phyloP scores from a whole-genome alignment of 2,329 filamentous ascomycete species.

The Xylaria sp. region DNA sequence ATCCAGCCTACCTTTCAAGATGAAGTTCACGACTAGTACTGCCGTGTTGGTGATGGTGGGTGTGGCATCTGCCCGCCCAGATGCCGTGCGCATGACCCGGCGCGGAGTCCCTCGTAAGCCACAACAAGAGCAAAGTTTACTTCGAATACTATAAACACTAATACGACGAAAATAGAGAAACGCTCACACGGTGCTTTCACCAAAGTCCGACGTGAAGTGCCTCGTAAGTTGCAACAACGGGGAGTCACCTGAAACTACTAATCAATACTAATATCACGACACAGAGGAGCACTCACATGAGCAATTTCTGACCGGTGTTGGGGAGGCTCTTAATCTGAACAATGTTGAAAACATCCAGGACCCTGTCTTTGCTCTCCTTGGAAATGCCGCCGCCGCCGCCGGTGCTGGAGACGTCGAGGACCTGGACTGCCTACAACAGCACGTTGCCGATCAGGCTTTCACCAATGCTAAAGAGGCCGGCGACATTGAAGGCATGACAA shows the following conservation, averaged over 20 bases:
- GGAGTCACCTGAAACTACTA: no score
- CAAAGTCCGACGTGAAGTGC: slow-evolving; percentile 43
- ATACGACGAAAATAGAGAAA: no score
- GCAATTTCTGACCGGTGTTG: slow-evolving; percentile 39
- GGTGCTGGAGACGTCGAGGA: slow-evolving; percentile 50
- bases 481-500: slow-evolving; percentile 60
- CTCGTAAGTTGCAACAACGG: slow-evolving; percentile 35
- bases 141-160: no score
- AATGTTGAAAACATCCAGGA: slow-evolving; percentile 42
- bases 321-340: slow-evolving; percentile 39
- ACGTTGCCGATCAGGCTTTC: slow-evolving; percentile 63
- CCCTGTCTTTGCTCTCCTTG: slow-evolving; percentile 46
- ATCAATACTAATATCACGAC: slow-evolving; percentile 13
- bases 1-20: slow-evolving; percentile 34
- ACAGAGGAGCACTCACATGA: slow-evolving; percentile 44
- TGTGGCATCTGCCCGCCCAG: slow-evolving; percentile 41
- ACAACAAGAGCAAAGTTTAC: no score
- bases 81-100: slow-evolving; percentile 39
- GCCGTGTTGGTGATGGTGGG: slow-evolving; percentile 40
- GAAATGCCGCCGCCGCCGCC: slow-evolving; percentile 53
- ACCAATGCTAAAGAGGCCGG: slow-evolving; percentile 61
- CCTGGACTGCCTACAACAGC: slow-evolving; percentile 53
- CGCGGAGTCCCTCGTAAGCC: slow-evolving; percentile 43
- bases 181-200: no score
- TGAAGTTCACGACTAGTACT: slow-evolving; percentile 42